A percentile compares a stretch with the other conserved stretches of the same genome.
Conservation (phyloP, 305 asterid species). For the Solanum hybrid region DNA sequence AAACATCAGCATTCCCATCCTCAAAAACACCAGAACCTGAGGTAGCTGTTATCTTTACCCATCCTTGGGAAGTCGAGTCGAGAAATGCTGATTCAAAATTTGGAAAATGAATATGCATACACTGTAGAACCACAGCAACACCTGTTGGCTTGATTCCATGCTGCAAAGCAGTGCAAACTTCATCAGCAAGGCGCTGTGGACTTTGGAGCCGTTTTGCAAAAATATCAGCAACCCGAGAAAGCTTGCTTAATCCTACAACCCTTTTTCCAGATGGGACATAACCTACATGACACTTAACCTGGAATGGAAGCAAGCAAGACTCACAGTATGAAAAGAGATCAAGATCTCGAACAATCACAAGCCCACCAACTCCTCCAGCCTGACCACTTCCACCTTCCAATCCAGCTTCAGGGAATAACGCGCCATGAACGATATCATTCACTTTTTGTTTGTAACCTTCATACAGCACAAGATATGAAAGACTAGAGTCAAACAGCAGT, state of each 20-base stretch:
- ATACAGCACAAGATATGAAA: background rate
- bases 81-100: conserved; percentile 8
- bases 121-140: conserved; percentile 76
- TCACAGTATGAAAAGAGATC: conserved; percentile 87
- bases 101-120: conserved; percentile 54
- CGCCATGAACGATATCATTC: conserved; percentile 69
- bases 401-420: conserved; percentile 87
- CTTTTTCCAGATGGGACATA: conserved; percentile 72
- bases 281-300: conserved; percentile 82
- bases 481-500: background rate
- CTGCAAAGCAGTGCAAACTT: conserved; percentile 61
- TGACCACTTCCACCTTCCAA: conserved; percentile 60
- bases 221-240: conserved; percentile 80
- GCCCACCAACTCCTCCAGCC: conserved; percentile 93
- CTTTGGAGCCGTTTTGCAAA: conserved; percentile 87
- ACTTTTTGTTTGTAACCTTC: conserved; percentile 73
- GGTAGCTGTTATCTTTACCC: conserved; percentile 31
- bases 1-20: conserved; percentile 34
- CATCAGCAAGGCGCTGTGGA: conserved; percentile 68
- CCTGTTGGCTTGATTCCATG: conserved; percentile 74
- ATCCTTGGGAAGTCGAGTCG: conserved; percentile 28
- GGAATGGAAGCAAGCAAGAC: conserved; percentile 93
- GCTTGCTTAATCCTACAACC: conserved; percentile 88
- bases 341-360: conserved; percentile 84
- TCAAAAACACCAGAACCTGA: conserved; percentile 79